Evolutionary conservation across 2,329 filamentous ascomycete genomes (phyloP).

Genomic region (Hortaea sp.): DNA sequence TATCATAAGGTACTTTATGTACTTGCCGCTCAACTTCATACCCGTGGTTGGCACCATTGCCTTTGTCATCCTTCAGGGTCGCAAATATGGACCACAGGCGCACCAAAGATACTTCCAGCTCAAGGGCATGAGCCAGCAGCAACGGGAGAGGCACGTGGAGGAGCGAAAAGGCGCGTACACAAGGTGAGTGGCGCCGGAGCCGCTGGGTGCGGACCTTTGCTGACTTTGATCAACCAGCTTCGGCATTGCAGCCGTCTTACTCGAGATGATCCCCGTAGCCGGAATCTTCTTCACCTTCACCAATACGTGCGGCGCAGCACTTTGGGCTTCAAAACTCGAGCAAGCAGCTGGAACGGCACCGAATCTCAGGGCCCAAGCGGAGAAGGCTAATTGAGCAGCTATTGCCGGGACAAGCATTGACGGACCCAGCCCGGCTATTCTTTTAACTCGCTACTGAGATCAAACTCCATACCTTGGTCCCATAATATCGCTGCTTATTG

Average conservation of each 20-base stretch:
- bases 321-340: constrained; percentile 69
- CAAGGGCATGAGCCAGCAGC: constrained; percentile 63
- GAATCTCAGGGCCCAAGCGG: constrained; percentile 23
- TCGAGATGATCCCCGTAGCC: constrained; percentile 74
- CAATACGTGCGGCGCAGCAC: constrained; percentile 80
- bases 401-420: no score
- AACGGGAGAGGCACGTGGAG: constrained; percentile 59
- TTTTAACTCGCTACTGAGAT: no score
- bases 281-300: constrained; percentile 84
- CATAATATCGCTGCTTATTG: no score
- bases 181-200: constrained; percentile 46
- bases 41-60: constrained; percentile 75
- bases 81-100: constrained; percentile 42
- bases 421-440: no score
- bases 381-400: constrained; percentile 10
- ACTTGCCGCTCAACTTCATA: constrained; percentile 86
- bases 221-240: constrained; percentile 25
- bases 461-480: no score
- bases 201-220: not conserved
- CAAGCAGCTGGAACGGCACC: constrained; percentile 21
- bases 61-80: constrained; percentile 64
- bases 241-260: constrained; percentile 69
- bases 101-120: constrained; percentile 75
- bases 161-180: constrained; percentile 68
- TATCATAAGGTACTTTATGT: constrained; percentile 69